Conservation (phyloP, 2,329 filamentous ascomycete genomes). For the Neoscytalidium dimidiatum region DNA sequence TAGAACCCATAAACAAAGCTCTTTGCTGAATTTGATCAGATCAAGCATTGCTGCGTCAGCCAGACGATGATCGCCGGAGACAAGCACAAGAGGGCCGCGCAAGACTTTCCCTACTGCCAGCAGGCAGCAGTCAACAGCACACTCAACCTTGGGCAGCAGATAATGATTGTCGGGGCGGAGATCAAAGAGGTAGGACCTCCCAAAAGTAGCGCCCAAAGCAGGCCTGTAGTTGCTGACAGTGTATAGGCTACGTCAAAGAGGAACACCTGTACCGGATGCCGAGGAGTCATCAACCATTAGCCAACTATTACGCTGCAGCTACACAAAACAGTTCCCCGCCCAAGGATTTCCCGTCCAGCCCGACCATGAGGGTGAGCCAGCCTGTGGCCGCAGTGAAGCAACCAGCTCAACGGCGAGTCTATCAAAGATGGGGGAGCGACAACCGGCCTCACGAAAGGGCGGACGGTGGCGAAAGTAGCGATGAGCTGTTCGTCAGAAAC, state of each 20-base stretch:
- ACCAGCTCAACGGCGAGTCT: conserved; percentile 23
- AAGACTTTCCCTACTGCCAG: conserved; percentile 40
- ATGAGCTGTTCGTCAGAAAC: neutral
- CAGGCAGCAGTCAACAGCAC: neutral
- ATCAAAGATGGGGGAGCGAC: neutral
- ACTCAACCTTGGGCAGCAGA: neutral
- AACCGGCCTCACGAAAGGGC: neutral
- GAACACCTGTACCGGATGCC: neutral
- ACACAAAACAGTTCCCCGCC: conserved; percentile 33
- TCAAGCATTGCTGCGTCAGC: conserved; percentile 33
- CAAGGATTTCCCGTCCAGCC: conserved; percentile 40
- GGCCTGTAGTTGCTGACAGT: neutral
- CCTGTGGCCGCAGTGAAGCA: neutral
- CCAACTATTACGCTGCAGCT: conserved; percentile 26
- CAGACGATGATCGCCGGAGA: conserved; percentile 34
- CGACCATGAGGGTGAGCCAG: conserved; percentile 40
- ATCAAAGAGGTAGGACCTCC: neutral
- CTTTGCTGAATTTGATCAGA: conserved; percentile 30
- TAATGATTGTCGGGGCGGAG: neutral
- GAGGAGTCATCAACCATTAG: conserved; percentile 22
- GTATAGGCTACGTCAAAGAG: neutral
- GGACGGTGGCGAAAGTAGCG: neutral
- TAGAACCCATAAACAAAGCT: neutral
- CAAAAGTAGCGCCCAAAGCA: neutral
- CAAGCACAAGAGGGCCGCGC: conserved; percentile 37